Conservation (phyloP, 192 early-diverging fungal genomes). For the Linderina pennispora region DNA sequence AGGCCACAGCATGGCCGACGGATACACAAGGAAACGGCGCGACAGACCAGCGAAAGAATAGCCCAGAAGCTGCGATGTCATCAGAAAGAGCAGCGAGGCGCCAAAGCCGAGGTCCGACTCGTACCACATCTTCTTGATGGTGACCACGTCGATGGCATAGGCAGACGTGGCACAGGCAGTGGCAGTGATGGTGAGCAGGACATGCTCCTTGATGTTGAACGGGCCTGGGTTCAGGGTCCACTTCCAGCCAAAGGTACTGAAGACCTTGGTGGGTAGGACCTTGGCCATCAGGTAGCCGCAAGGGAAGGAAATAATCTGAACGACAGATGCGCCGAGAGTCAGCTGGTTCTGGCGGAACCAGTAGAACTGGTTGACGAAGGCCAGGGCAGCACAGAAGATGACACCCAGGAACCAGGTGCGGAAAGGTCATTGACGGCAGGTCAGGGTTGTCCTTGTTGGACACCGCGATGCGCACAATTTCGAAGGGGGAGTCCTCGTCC, state of each 20-base stretch:
- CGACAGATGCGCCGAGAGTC: constrained; percentile 53
- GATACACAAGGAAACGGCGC: constrained; percentile 70
- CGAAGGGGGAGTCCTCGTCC: constrained; percentile 38
- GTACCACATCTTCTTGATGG: constrained; percentile 52
- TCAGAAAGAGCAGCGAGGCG: constrained; percentile 47
- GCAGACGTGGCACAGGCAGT: constrained; percentile 52
- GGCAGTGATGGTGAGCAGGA: constrained; percentile 62
- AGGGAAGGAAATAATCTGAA: constrained; percentile 58
- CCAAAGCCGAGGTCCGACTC: constrained; percentile 50
- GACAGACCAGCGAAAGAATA: constrained; percentile 54
- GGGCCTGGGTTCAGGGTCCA: constrained; percentile 61
- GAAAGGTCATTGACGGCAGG: constrained; percentile 53
- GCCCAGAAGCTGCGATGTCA: constrained; percentile 53
- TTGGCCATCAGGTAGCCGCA: constrained; percentile 51
- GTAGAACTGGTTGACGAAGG: constrained; percentile 60
- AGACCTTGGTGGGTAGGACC: constrained; percentile 42
- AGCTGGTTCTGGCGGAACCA: constrained; percentile 69
- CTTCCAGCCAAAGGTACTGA: constrained; percentile 4
- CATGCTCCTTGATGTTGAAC: constrained; percentile 75
- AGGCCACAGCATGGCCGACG: constrained; percentile 75
- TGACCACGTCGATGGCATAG: constrained; percentile 59
- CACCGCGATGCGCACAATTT: constrained; percentile 50
- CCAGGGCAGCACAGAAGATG: constrained; percentile 47
- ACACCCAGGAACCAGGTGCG: constrained; percentile 56
- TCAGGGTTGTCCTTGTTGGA: constrained; percentile 53